Conservation (phyloP, 768 basidiomycete genomes). For the Leccinellum luteum region DNA sequence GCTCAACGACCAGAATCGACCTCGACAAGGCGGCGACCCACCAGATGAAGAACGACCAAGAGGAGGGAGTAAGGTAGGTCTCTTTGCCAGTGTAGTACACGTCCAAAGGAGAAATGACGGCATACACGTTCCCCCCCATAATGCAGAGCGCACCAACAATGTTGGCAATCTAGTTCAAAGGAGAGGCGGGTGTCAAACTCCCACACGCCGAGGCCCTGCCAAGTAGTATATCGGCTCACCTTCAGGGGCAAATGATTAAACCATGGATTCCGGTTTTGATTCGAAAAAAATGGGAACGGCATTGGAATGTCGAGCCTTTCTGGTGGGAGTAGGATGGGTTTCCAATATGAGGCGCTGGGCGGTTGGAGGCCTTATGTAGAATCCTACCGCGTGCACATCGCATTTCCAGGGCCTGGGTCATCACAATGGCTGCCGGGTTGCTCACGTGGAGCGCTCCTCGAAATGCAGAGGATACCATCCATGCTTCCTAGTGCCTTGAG, state of each 20-base stretch:
- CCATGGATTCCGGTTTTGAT: conserved; percentile 35
- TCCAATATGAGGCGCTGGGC: conserved; percentile 10
- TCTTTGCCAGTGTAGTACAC: conserved; percentile 49
- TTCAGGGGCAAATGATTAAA: conserved; percentile 53
- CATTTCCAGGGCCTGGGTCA: conserved; percentile 22
- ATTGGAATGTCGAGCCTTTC: conserved; percentile 10
- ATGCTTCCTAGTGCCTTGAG: background rate
- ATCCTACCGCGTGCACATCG: conserved; percentile 25
- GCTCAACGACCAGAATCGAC: background rate
- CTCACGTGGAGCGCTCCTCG: conserved; percentile 18
- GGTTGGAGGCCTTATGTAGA: conserved; percentile 26
- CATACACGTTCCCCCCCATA: conserved; percentile 60
- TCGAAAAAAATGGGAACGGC: conserved; percentile 22
- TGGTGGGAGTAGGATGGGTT: conserved; percentile 13
- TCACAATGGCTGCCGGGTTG: background rate
- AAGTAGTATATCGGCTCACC: conserved; percentile 29
- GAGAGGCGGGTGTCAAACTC: conserved; percentile 4
- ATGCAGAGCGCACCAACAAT: conserved; percentile 54
- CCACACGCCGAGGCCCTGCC: background rate
- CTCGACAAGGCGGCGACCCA: conserved; percentile 21
- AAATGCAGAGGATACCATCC: conserved; percentile 6
- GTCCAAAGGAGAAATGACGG: conserved; percentile 52
- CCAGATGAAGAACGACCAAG: conserved; percentile 64
- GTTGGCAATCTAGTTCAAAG: conserved; percentile 44
- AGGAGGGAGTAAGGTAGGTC: conserved; percentile 67